Percentiles rank a stretch among this genome's conserved stretches.
Evolutionary conservation across 2,329 filamentous ascomycete species (phyloP).

Genomic region (Colletotrichum graminicola): DNA sequence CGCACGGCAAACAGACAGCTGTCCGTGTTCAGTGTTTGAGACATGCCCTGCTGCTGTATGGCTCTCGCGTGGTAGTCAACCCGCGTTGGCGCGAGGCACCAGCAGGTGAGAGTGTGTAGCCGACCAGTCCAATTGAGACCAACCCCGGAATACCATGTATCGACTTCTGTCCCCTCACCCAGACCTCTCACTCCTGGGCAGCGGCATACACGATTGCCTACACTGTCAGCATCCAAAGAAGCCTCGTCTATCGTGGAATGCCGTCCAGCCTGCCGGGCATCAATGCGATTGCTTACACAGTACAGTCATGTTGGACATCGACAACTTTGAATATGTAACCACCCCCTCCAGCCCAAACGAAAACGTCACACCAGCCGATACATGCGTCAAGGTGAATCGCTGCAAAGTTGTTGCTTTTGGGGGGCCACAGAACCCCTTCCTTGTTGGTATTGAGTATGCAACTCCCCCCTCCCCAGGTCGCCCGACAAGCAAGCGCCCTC

Average conservation of each 20-base stretch:
- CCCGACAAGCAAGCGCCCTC: constrained; percentile 32
- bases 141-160: not conserved
- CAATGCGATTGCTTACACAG: constrained; percentile 5
- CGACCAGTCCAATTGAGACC: not conserved
- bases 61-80: constrained; percentile 13
- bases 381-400: constrained; percentile 25
- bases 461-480: constrained; percentile 7
- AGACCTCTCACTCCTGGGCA: not conserved
- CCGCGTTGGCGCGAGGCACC: not conserved
- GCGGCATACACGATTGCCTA: not conserved
- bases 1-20: constrained; percentile 1
- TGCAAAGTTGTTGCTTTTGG: not conserved
- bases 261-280: constrained; percentile 1
- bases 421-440: not conserved
- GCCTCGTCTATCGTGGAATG: not conserved
- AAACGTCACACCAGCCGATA: constrained; percentile 18
- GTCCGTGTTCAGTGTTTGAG: constrained; percentile 7
- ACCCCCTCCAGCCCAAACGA: not conserved
- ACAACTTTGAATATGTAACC: constrained; percentile 4
- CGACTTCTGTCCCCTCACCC: not conserved
- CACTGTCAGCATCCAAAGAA: not conserved
- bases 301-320: constrained; percentile 3
- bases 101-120: not conserved
- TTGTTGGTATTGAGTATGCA: constrained; percentile 4
- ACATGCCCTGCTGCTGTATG: constrained; percentile 15